A percentile compares a stretch with the other conserved stretches of the same genome.
Evolutionary conservation across 352 stramenopile genomes (phyloP).

Genomic region (Elongisporangium prolatum): DNA sequence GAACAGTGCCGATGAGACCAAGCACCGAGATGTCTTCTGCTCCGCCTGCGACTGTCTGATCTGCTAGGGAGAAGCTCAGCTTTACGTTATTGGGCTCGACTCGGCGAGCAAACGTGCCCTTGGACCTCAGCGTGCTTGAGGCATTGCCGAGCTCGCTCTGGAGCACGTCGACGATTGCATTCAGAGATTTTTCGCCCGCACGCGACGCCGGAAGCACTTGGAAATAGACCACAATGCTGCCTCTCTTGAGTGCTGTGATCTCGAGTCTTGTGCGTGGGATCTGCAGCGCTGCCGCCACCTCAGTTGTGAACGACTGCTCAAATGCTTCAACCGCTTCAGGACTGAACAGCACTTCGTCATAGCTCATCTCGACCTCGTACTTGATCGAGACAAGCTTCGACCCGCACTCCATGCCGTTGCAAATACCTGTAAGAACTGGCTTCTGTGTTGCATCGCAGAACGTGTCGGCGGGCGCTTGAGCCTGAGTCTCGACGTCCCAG

Average conservation of each 20-base stretch:
- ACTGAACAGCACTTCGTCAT: slow-evolving; percentile 69
- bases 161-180: slow-evolving; percentile 59
- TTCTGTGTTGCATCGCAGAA: slow-evolving; percentile 30
- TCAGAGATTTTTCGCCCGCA: slow-evolving; percentile 54
- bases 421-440: slow-evolving; percentile 54
- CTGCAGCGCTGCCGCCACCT: slow-evolving; percentile 56
- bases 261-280: slow-evolving; percentile 50
- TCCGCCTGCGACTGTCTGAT: slow-evolving; percentile 50
- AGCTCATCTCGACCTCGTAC: slow-evolving; percentile 74
- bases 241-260: slow-evolving; percentile 43
- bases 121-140: slow-evolving; percentile 55
- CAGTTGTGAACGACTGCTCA: slow-evolving; percentile 57
- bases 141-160: slow-evolving; percentile 48
- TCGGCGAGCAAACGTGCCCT: slow-evolving; percentile 57
- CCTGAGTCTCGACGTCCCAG: slow-evolving; percentile 22
- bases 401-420: slow-evolving; percentile 74
- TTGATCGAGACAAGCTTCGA: slow-evolving; percentile 60
- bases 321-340: slow-evolving; percentile 46
- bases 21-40: slow-evolving; percentile 65
- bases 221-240: slow-evolving; percentile 63
- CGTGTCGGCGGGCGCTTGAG: slow-evolving; percentile 16
- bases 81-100: slow-evolving; percentile 60
- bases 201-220: slow-evolving; percentile 57
- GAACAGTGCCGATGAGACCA: slow-evolving; percentile 51
- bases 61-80: slow-evolving; percentile 61